Evolutionary conservation across 805 yeast genomes (phyloP).

Genomic region (Metschnikowia chrysomelidarum): DNA sequence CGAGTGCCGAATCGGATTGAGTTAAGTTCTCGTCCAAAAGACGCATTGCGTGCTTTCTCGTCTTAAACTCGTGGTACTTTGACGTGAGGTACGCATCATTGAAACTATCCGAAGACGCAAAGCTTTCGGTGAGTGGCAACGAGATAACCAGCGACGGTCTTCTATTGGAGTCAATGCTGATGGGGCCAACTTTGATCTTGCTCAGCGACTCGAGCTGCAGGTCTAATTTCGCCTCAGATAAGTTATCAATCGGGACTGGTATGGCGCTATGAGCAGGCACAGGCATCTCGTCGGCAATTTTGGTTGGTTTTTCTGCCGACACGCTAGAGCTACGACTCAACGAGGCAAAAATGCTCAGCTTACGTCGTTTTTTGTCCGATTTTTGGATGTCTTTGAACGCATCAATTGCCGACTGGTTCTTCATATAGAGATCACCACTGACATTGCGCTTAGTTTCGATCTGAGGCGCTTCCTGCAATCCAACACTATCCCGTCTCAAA

Average conservation of each 20-base stretch:
- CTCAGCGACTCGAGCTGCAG: slow-evolving; percentile 10
- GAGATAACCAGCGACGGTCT: slow-evolving; percentile 67
- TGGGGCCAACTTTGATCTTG: slow-evolving; percentile 35
- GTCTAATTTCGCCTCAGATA: too few relatives aligned
- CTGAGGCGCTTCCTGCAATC: slow-evolving; percentile 38
- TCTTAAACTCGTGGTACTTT: slow-evolving; percentile 34
- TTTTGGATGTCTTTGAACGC: slow-evolving; percentile 43
- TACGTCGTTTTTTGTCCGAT: slow-evolving; percentile 39
- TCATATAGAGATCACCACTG: slow-evolving; percentile 43
- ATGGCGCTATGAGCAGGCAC: not conserved
- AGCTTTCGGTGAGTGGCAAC: slow-evolving; percentile 68
- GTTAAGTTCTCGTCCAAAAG: slow-evolving; percentile 7
- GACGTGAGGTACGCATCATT: slow-evolving; percentile 53
- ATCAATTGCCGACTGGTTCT: slow-evolving; percentile 41
- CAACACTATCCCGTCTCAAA: slow-evolving; percentile 22
- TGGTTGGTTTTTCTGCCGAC: slow-evolving; percentile 7
- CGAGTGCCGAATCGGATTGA: slow-evolving; percentile 11
- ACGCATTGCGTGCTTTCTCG: slow-evolving; percentile 13
- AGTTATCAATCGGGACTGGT: slow-evolving; percentile 1
- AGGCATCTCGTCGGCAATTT: slow-evolving; percentile 4
- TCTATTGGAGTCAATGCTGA: slow-evolving; percentile 23
- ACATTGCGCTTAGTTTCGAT: slow-evolving; percentile 46
- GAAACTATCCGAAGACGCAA: slow-evolving; percentile 73
- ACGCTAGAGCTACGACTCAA: slow-evolving; percentile 11
- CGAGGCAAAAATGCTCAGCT: slow-evolving; percentile 20